Percentiles rank a stretch among this genome's conserved stretches.
Evolutionary conservation across 305 asterid genomes (phyloP).

Genomic region (Fraxinus nigra): DNA sequence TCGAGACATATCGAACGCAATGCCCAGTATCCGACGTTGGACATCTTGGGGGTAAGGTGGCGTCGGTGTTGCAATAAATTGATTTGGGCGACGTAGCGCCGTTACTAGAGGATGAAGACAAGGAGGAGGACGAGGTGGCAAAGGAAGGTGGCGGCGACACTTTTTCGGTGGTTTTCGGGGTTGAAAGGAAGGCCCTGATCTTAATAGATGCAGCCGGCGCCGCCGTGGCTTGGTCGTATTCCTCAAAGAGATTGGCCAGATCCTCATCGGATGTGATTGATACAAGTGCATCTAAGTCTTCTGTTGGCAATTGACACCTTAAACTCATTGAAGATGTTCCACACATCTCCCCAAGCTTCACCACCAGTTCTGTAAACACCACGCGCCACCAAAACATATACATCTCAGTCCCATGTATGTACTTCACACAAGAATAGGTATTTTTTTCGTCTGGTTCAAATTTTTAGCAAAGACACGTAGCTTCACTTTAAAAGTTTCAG

Average conservation of each 20-base stretch:
- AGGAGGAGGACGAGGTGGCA: constrained; percentile 32
- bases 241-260: constrained; percentile 68
- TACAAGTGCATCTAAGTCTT: constrained; percentile 76
- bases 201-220: constrained; percentile 37
- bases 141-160: constrained; percentile 46
- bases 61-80: constrained; percentile 12
- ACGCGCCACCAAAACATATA: neutral
- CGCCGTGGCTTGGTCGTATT: constrained; percentile 45
- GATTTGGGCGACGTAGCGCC: constrained; percentile 40
- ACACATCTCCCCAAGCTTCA: constrained; percentile 62
- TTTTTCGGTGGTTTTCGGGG: constrained; percentile 43
- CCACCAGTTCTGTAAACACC: constrained; percentile 50
- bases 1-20: constrained; percentile 32
- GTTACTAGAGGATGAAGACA: constrained; percentile 22
- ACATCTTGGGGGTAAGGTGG: constrained; percentile 29
- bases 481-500: neutral
- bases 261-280: constrained; percentile 78
- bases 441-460: neutral
- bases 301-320: constrained; percentile 75
- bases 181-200: constrained; percentile 65
- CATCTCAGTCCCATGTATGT: constrained; percentile 1
- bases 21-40: constrained; percentile 21
- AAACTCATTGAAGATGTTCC: constrained; percentile 53
- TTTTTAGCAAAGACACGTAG: neutral
- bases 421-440: neutral